Evolutionary conservation across 352 stramenopile species (phyloP).

Genomic region (Phytophthora citrophthora): DNA sequence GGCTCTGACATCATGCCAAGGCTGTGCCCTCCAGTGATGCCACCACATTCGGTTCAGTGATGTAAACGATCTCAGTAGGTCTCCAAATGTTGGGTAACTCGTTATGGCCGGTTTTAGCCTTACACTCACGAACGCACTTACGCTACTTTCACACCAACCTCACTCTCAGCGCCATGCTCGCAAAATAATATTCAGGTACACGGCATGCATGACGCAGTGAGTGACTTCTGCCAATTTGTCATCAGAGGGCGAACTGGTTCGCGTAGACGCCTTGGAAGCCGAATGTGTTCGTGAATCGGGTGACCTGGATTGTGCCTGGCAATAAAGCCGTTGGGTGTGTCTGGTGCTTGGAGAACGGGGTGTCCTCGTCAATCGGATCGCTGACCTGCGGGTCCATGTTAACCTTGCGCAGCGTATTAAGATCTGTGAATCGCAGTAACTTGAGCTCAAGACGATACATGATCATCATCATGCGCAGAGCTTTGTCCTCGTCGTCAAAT

Average conservation of each 20-base stretch:
- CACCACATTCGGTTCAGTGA: neutral
- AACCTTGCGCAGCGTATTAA: constrained; percentile 53
- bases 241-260: constrained; percentile 36
- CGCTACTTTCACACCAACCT: constrained; percentile 4
- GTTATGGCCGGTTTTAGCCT: constrained; percentile 18
- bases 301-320: constrained; percentile 33
- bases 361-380: constrained; percentile 18
- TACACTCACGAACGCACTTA: constrained; percentile 21
- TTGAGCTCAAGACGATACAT: constrained; percentile 72
- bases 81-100: constrained; percentile 13
- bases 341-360: constrained; percentile 19
- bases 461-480: constrained; percentile 72
- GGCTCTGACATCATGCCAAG: constrained; percentile 52
- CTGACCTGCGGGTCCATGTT: constrained; percentile 19
- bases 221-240: constrained; percentile 5
- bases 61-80: neutral
- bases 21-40: neutral
- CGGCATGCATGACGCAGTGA: neutral
- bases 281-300: constrained; percentile 39
- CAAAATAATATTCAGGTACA: constrained; percentile 30
- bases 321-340: constrained; percentile 22
- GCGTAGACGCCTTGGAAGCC: constrained; percentile 35
- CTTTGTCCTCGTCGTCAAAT: constrained; percentile 68
- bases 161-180: constrained; percentile 7
- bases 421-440: constrained; percentile 53